Evolutionary conservation across 2,329 filamentous ascomycete species (phyloP), one percentile per base, ranked within the genome.

Genomic region (Cladophialophora carrionii): DNA sequence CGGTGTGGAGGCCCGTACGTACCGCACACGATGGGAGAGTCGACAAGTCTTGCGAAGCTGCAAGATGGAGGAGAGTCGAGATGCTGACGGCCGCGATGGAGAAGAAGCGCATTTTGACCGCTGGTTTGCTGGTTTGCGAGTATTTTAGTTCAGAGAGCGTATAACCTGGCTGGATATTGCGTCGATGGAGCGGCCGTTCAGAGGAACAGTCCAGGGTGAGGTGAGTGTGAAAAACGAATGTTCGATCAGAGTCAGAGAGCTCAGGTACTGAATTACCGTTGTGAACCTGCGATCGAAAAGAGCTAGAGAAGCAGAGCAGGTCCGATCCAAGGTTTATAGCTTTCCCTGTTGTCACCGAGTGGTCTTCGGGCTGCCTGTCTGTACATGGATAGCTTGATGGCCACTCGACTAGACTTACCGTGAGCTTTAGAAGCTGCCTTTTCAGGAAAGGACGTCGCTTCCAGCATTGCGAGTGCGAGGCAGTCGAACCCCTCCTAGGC

Each of bases 21-120:
- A 66, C 64, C 29, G 66, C 66, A 32, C 66, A 68, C 4, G 57
- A 12, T 14, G 66, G 66, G 14, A 68, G 61, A 55, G 14, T 29
- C 9, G 63, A 64, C 2, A 66, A 57, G 31, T 60, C 57, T 53
- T 68, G 66, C 24, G 66, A 48, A 24, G 63, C 55, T n/a, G 58
- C 63, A n/a, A 68, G 34, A 26, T 58, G 56, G 34, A 64, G 54
- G 37, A 66, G 64, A 24, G 64, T 57, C 4, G 65, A 55, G 24
- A 66, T 14, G 41, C 63, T 63, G 26, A 62, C 51, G 12, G 61
- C 49, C 22, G 57, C 57, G 43, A 65, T 31, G 29, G 65, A 32
- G 8, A 62, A 52, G 49, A 62, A 52, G 57, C 66, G 66, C 66
- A 68, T 68, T 29, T 60, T 60, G 55, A 22, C 55, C 14, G 22